These are phyloP conservation scores for Zelopaecilomyces penicillatus DNA, from an alignment of 2,329 filamentous ascomycete genomes.

Conservation along the genomic window DNA sequence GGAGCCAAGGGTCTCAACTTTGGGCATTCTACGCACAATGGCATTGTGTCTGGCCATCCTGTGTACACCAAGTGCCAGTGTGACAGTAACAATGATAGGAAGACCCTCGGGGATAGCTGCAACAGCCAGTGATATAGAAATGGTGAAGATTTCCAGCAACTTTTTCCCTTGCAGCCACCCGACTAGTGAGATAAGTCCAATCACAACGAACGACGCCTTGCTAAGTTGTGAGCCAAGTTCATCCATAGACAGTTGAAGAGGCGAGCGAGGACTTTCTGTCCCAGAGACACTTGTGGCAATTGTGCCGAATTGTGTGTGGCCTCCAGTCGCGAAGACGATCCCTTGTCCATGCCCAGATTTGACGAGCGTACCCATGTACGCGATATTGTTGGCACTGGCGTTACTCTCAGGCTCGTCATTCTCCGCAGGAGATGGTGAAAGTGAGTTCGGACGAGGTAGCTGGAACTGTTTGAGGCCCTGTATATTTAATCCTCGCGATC, in stretches of 20 bases:
- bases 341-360: conserved; percentile 93
- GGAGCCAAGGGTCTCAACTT: conserved; percentile 94
- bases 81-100: conserved; percentile 97
- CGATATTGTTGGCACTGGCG: conserved; percentile 79
- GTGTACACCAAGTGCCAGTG: conserved; percentile 85
- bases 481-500: conserved; percentile 20
- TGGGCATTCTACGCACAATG: conserved; percentile 91
- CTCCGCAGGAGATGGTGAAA: conserved; percentile 30
- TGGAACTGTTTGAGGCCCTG: conserved; percentile 22
- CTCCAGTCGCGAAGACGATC: conserved; percentile 93
- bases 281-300: conserved; percentile 91
- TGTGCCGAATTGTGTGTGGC: conserved; percentile 88
- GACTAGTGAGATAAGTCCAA: conserved; percentile 83
- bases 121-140: conserved; percentile 91
- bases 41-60: conserved; percentile 93
- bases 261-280: conserved; percentile 90
- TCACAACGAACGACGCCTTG: conserved; percentile 93
- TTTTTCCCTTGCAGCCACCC: conserved; percentile 85
- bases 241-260: conserved; percentile 93
- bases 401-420: conserved; percentile 49
- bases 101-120: conserved; percentile 93
- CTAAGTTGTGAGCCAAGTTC: conserved; percentile 92
- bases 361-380: conserved; percentile 95
- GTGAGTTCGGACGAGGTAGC: conserved; percentile 32
- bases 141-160: conserved; percentile 91